phyloP scores from a whole-genome alignment of 108 stramenopile species.

The Cyclotella cryptica region DNA sequence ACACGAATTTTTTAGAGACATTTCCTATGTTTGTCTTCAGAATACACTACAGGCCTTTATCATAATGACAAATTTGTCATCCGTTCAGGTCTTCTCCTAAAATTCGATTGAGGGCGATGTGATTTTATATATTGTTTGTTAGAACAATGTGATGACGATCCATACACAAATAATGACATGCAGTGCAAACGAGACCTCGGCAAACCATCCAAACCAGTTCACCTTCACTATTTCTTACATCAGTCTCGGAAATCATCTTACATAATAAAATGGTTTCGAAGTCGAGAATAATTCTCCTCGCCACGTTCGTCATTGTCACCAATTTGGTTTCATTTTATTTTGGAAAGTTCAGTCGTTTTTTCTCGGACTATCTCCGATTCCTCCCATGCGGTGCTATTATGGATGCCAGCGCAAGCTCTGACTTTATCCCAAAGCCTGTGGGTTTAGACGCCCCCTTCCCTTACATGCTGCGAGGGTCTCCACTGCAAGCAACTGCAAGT shows the following conservation, averaged over 20 bases:
- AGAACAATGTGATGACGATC: no score
- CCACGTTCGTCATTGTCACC: neutral
- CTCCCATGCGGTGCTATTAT: neutral
- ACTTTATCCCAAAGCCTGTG: neutral
- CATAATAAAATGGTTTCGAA: neutral
- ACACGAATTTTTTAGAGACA: no score
- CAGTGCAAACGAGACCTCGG: no score
- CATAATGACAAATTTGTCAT: no score
- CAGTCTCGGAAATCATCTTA: neutral
- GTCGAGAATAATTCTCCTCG: neutral
- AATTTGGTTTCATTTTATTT: conserved; percentile 5
- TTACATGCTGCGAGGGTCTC: neutral
- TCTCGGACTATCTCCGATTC: neutral
- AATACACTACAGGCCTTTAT: no score
- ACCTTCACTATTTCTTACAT: neutral
- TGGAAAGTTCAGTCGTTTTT: neutral
- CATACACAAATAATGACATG: no score
- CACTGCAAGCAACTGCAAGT: neutral
- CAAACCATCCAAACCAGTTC: no score
- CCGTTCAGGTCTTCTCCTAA: no score
- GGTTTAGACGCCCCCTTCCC: neutral
- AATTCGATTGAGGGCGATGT: no score
- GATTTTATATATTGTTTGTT: no score
- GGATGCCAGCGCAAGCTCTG: neutral
- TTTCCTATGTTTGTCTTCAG: no score